Base-by-base conservation (phyloP, 106 monocot species). In the Acorus gramineus region DNA sequence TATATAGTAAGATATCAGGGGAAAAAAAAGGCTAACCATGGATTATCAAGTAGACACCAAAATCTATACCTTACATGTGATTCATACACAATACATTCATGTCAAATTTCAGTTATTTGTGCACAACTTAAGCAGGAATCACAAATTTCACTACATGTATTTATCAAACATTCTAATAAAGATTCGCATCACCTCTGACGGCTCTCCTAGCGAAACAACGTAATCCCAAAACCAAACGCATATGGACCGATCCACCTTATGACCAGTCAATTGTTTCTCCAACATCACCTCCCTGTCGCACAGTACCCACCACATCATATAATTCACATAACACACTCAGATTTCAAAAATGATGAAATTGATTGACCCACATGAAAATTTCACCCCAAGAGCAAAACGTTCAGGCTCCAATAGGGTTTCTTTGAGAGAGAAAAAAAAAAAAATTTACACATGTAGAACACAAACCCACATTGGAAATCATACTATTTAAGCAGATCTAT, bases 221-320 rank as follows among this genome's bases (percentile, higher is more conserved):
- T 82, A 80, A 53, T 96, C 80, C 95, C 95, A 90, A 56, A 90
- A 96, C 90, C 95, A 96, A 47, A 56, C 50, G 71, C 95, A 95
- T 63, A 95, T 85, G 61, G 90, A 82, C 5, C 95, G 84, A 72
- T 95, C 95, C 44, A 87, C 90, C 10, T 78, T 57, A 70, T 87
- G 95, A 44, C 74, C 86, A 7, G 80, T 74, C 82, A 91, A 76
- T 72, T 96, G 95, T 66, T 96, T 96, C 87, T 90, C 95, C 51
- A 96, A 73, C 71, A 96, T 91, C 76, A 96, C 83, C 85, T 96
- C 95, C 73, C 94, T 94, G 72, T 56, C 47, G 52, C 8, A 65
- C n/a, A 28, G 13, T 3, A 60, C 28, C 28, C 28, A 28, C 28
- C 28, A 28, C 28, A 28, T 28, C 67, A 55, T 28, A 28, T 14